Percentiles rank a stretch among this genome's conserved stretches.
These are phyloP conservation scores for Leishmania mexicana DNA, from an alignment of 208 protist species.

Conservation along the genomic window DNA sequence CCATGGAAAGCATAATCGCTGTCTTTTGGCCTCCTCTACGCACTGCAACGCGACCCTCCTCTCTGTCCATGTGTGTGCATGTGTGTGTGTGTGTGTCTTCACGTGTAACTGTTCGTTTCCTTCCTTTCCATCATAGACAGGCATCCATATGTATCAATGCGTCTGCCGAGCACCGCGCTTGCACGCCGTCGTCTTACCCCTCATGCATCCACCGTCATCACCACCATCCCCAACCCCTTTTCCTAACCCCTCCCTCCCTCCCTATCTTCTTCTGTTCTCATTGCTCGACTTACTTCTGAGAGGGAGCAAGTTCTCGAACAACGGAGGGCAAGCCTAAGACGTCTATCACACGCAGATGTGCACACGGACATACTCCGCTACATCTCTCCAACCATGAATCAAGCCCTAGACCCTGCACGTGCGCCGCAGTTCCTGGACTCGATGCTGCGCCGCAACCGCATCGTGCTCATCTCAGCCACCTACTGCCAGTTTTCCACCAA, in stretches of 20 bases:
- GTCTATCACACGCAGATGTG: background rate
- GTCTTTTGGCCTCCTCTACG: background rate
- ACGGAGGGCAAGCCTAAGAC: background rate
- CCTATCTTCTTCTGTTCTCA: background rate
- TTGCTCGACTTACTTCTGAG: background rate
- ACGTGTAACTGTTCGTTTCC: background rate
- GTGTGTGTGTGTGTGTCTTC: background rate
- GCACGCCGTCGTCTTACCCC: background rate
- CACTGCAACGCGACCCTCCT: background rate
- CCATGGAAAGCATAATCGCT: background rate
- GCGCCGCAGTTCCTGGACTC: constrained; percentile 82
- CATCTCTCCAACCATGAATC: constrained; percentile 34
- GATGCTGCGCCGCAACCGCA: constrained; percentile 76
- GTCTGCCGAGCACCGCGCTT: background rate
- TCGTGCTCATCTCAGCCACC: constrained; percentile 88
- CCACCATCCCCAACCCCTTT: background rate
- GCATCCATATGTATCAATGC: background rate
- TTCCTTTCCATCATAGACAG: background rate
- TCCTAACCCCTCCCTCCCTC: background rate
- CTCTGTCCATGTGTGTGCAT: background rate
- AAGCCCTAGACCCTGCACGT: constrained; percentile 54
- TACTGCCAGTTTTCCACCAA: constrained; percentile 89
- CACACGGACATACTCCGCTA: background rate
- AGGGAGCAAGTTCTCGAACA: background rate
- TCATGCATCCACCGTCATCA: background rate